Conservation (phyloP, 495 filamentous ascomycete species). For the Xylaria curta region DNA sequence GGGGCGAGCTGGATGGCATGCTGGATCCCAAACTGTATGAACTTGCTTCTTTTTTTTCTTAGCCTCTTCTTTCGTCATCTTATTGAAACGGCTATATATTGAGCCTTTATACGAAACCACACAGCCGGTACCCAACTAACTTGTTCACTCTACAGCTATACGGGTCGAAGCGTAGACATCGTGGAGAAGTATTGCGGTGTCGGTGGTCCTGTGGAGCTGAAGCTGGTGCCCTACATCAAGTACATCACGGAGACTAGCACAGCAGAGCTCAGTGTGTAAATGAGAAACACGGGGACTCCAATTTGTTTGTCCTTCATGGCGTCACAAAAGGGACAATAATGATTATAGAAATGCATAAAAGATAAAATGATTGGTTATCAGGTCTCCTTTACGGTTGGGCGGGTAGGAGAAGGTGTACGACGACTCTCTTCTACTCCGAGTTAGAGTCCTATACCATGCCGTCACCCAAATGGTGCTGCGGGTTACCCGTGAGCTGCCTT, state of each 20-base stretch:
- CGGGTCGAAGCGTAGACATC: conserved; percentile 44
- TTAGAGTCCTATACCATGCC: too few species aligned
- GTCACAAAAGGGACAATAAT: background rate
- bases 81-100: background rate
- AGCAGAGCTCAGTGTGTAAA: conserved; percentile 40
- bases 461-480: too few species aligned
- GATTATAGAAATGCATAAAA: background rate
- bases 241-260: conserved; percentile 35
- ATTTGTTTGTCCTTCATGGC: background rate
- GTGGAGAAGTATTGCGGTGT: conserved; percentile 54
- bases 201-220: conserved; percentile 38
- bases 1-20: conserved; percentile 74
- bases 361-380: background rate
- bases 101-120: background rate
- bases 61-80: conserved; percentile 10
- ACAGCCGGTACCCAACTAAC: background rate
- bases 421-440: too few species aligned
- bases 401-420: too few species aligned
- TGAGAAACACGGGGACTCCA: too few species aligned
- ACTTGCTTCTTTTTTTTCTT: conserved; percentile 55
- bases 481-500: too few species aligned
- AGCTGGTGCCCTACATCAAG: conserved; percentile 38
- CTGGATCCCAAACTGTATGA: conserved; percentile 74
- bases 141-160: conserved; percentile 17
- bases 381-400: too few species aligned